phyloP scores from a whole-genome alignment of 805 yeast species.

The Lipomyces spencermartinsiae region DNA sequence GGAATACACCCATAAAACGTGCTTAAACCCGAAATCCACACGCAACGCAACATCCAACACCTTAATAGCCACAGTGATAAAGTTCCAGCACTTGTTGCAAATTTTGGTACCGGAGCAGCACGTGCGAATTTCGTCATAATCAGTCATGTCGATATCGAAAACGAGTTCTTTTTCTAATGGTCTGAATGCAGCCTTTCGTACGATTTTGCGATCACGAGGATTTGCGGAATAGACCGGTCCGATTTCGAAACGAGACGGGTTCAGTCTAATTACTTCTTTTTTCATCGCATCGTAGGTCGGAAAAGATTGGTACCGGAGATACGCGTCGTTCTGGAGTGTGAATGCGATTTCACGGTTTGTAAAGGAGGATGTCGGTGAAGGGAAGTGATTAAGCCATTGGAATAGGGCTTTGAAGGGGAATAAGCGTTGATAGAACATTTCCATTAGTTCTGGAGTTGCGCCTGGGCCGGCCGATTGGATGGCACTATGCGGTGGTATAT shows the following conservation, averaged over 20 bases:
- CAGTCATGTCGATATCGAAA: slow-evolving; percentile 97
- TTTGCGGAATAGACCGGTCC: slow-evolving; percentile 90
- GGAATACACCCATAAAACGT: slow-evolving; percentile 92
- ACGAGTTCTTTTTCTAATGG: slow-evolving; percentile 88
- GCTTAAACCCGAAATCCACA: slow-evolving; percentile 88
- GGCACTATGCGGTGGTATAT: not conserved
- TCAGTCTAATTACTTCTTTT: slow-evolving; percentile 69
- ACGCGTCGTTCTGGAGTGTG: slow-evolving; percentile 85
- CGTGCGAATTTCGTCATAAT: slow-evolving; percentile 91
- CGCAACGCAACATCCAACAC: slow-evolving; percentile 72
- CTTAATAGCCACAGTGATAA: slow-evolving; percentile 81
- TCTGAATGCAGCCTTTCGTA: slow-evolving; percentile 77
- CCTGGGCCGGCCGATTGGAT: not conserved
- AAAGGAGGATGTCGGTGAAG: slow-evolving; percentile 74
- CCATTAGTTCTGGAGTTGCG: slow-evolving; percentile 58
- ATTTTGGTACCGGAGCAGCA: slow-evolving; percentile 88
- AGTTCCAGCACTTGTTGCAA: slow-evolving; percentile 91
- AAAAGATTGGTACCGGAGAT: slow-evolving; percentile 86
- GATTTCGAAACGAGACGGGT: slow-evolving; percentile 91
- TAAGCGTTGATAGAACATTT: slow-evolving; percentile 65
- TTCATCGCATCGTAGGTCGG: slow-evolving; percentile 72
- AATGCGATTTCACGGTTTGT: slow-evolving; percentile 92
- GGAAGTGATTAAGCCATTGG: slow-evolving; percentile 89
- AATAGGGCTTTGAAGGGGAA: slow-evolving; percentile 60
- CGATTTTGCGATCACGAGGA: slow-evolving; percentile 81